These are phyloP conservation scores for Hypoxylon sp. DNA, from an alignment of 2,329 filamentous ascomycete genomes.

Conservation along the genomic window DNA sequence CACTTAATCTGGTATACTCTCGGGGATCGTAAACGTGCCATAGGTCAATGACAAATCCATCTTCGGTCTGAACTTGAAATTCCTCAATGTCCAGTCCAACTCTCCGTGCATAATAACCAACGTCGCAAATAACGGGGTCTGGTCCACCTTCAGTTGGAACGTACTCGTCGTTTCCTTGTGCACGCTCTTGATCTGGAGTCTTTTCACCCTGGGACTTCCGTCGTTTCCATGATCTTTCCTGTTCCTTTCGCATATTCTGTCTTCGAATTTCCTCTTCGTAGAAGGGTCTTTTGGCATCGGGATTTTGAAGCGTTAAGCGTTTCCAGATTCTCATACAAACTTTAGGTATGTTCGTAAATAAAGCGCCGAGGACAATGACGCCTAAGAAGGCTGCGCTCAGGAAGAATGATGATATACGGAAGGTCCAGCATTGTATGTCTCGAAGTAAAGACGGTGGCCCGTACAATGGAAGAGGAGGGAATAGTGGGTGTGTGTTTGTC, in stretches of 20 bases:
- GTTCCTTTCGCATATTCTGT: slow-evolving; percentile 67
- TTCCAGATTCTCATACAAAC: slow-evolving; percentile 65
- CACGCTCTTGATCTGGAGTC: slow-evolving; percentile 61
- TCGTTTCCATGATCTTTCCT: slow-evolving; percentile 74
- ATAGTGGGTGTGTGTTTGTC: slow-evolving; percentile 82
- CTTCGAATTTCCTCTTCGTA: slow-evolving; percentile 78
- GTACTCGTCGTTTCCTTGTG: slow-evolving; percentile 67
- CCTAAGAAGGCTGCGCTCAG: slow-evolving; percentile 83
- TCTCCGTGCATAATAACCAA: slow-evolving; percentile 86
- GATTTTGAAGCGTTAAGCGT: slow-evolving; percentile 71
- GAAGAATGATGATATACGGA: slow-evolving; percentile 78
- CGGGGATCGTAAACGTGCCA: slow-evolving; percentile 92
- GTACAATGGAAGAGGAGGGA: slow-evolving; percentile 87
- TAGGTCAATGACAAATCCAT: slow-evolving; percentile 89
- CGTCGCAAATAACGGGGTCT: slow-evolving; percentile 83
- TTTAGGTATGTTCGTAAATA: slow-evolving; percentile 75
- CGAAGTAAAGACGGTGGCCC: slow-evolving; percentile 78
- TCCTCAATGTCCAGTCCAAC: slow-evolving; percentile 89
- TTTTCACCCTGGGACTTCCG: slow-evolving; percentile 56
- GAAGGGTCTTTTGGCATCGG: slow-evolving; percentile 75
- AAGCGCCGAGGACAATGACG: slow-evolving; percentile 80
- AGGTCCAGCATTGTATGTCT: slow-evolving; percentile 74
- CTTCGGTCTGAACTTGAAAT: slow-evolving; percentile 90
- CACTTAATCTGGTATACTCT: slow-evolving; percentile 71
- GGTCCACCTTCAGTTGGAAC: slow-evolving; percentile 83